Evolutionary conservation across 257 asterid species (phyloP), one percentile per base, ranked within the genome.

Genomic region (Jaltomata sinuosa): DNA sequence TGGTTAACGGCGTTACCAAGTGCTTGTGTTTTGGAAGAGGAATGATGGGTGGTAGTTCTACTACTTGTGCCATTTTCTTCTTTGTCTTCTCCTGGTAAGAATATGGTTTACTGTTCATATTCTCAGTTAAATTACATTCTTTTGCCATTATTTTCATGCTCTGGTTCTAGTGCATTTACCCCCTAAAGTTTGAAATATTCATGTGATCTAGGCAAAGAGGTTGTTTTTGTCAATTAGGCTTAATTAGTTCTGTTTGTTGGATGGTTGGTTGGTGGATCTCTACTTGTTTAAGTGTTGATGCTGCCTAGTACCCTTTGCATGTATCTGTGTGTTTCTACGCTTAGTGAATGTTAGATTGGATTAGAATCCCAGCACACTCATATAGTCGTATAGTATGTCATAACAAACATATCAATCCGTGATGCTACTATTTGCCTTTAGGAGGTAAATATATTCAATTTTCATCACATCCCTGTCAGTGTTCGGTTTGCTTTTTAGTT

Each of bases 11-110:
- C 91, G 93, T 94, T 80, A 95, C 99, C 2, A 97, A 86, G 95
- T 97, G 99, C 82, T 79, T 95, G 88, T 97, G 99, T 83, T 95
- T 93, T 57, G 98, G 99, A 83, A 94, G 85, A 86, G 95, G 94
- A 83, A 89, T 91, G 95, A 90, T 90, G 92, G 92, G 89, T 49
- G 97, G 94, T 54, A 81, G 91, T 68, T 83, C 93, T 47, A 87
- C 92, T 55, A 88, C 93, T 57, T 88, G 88, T 83, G 97, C 95
- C 64, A 87, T 95, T 87, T 89, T 89, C 93, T 88, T 92, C 90
- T 96, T 94, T 92, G 85, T 89, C 82, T 90, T 94, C 91, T 95
- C 98, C 18, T 95, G 98, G 98, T 97, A 93, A 87, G 74, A 15
- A 57, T 21, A 62, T 55, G 22, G 34, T 42, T 90, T 87, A 42